Base-by-base conservation (phyloP, 2,329 filamentous ascomycete species). In the Metarhizium anisopliae region DNA sequence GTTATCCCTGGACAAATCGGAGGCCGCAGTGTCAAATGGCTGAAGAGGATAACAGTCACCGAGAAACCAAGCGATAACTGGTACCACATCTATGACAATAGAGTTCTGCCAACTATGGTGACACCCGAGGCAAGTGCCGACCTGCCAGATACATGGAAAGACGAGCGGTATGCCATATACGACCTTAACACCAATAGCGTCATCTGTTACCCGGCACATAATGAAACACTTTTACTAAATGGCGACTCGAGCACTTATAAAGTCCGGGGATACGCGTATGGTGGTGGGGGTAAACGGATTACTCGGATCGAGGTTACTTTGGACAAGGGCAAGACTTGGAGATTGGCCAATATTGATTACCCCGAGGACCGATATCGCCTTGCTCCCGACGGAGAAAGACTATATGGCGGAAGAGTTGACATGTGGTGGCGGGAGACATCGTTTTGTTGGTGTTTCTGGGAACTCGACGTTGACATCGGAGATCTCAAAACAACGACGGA, bases 401-500 rank as follows among this genome's bases (percentile, higher is more conserved):
- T 95, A 0, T 95, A 82, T 59, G 90, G 89, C 4, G 90, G 90
- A 2, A 81, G 77, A 50, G 68, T 96, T 4, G 91, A 96, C 65
- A 85, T 95, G 80, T 82, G 81, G 54, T 91, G 87, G 85, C 79
- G 90, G 40, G 90, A 95, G 67, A 83, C 81, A 2, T 87, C 80
- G 62, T 95, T 95, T 70, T 94, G 90, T 67, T 96, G 91, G 90
- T 95, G 88, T 67, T 94, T 95, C 71, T 96, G 91, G 91, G 82
- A 86, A 14, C 71, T 95, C 18, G 80, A 86, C 10, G 77, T 96
- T 20, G 70, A 82, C 0, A 69, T 88, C 0, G 65, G 76, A 0
- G 83, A 88, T 29, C 74, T 96, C 16, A 74, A 75, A 45, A 72
- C 72, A 2, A 81, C 88, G 1, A 80, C 84, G 47, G 90, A 91